Evolutionary conservation across 2,329 filamentous ascomycete genomes (phyloP).

Genomic region (Ilyonectria mors-panacis): DNA sequence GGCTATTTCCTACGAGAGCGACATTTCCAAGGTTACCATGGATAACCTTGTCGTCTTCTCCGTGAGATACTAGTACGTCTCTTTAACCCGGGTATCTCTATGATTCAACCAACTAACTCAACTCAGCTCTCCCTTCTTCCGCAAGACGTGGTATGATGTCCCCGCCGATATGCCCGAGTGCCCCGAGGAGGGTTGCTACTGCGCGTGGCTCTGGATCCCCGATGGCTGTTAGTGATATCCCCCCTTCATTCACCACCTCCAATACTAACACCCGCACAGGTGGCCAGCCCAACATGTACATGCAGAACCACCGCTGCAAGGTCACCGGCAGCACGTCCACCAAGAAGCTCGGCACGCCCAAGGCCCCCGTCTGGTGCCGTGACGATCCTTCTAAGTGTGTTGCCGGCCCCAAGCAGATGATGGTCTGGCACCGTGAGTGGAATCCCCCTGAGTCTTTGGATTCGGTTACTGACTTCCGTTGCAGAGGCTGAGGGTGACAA

Average conservation of each 20-base stretch:
- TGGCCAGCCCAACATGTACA: slow-evolving; percentile 55
- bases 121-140: slow-evolving; percentile 48
- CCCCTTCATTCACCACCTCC: too few species aligned
- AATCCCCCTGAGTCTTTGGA: background rate
- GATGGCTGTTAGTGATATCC: slow-evolving; percentile 44
- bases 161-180: slow-evolving; percentile 47
- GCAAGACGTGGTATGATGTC: slow-evolving; percentile 49
- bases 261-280: slow-evolving; percentile 29
- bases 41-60: slow-evolving; percentile 68
- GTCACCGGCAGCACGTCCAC: slow-evolving; percentile 60
- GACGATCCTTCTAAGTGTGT: slow-evolving; percentile 59
- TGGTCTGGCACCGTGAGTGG: slow-evolving; percentile 61
- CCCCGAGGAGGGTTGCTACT: slow-evolving; percentile 49
- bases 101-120: background rate
- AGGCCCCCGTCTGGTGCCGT: slow-evolving; percentile 59
- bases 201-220: slow-evolving; percentile 52
- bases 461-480: background rate
- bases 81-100: background rate
- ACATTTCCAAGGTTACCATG: slow-evolving; percentile 63
- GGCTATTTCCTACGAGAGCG: slow-evolving; percentile 65
- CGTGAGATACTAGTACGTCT: slow-evolving; percentile 58
- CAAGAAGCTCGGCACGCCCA: slow-evolving; percentile 57
- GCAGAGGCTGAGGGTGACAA: slow-evolving; percentile 54
- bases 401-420: slow-evolving; percentile 65
- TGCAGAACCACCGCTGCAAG: slow-evolving; percentile 65